Evolutionary conservation across 495 filamentous ascomycete genomes (phyloP).

Genomic region (Penicillium silybi): DNA sequence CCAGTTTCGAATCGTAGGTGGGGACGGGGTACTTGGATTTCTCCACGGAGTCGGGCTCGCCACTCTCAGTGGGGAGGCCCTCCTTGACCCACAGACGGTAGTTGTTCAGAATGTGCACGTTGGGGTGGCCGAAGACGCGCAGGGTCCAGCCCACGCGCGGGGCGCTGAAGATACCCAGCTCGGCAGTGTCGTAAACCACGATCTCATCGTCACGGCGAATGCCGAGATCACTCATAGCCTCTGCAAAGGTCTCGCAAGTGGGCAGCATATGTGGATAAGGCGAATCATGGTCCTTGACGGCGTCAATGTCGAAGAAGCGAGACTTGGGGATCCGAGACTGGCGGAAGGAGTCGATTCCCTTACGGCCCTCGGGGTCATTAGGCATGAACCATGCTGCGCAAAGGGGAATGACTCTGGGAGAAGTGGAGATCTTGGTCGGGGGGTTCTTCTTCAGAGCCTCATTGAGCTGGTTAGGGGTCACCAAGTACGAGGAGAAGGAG

Average conservation of each 20-base stretch:
- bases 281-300: slow-evolving; percentile 77
- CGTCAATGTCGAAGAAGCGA: slow-evolving; percentile 96
- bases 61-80: slow-evolving; percentile 74
- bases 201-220: slow-evolving; percentile 82
- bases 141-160: slow-evolving; percentile 93
- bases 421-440: slow-evolving; percentile 65
- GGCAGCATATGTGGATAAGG: slow-evolving; percentile 98
- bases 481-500: slow-evolving; percentile 72
- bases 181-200: slow-evolving; percentile 86
- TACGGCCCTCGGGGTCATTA: slow-evolving; percentile 73
- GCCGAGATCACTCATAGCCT: slow-evolving; percentile 82
- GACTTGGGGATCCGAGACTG: slow-evolving; percentile 76
- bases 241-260: slow-evolving; percentile 69
- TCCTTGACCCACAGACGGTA: slow-evolving; percentile 85
- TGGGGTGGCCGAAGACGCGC: slow-evolving; percentile 82
- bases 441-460: slow-evolving; percentile 75
- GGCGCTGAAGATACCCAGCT: slow-evolving; percentile 89
- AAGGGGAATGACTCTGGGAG: slow-evolving; percentile 77
- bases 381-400: slow-evolving; percentile 96
- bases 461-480: slow-evolving; percentile 77
- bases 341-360: slow-evolving; percentile 70
- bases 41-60: slow-evolving; percentile 59
- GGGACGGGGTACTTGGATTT: slow-evolving; percentile 54
- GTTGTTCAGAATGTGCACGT: slow-evolving; percentile 89
- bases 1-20: slow-evolving; percentile 49